Evolutionary conservation across 129 eudicot genomes (phyloP).

Genomic region (Calendula officinalis): DNA sequence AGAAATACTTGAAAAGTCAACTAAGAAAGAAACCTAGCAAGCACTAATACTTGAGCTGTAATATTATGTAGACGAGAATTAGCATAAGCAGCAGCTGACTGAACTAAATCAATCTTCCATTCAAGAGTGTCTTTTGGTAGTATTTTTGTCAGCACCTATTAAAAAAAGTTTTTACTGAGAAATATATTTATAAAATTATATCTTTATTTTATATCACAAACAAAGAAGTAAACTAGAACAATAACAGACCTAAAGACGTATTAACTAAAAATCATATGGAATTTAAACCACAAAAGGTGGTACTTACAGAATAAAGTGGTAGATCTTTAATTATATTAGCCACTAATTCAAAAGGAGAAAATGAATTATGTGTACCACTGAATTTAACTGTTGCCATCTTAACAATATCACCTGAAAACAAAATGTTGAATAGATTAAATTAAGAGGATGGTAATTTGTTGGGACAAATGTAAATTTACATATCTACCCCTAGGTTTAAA

Average conservation of each 20-base stretch:
- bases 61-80: conserved; percentile 66
- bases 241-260: not conserved
- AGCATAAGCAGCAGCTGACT: conserved; percentile 52
- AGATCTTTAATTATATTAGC: conserved; percentile 49
- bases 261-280: not conserved
- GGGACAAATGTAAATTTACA: not conserved
- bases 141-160: conserved; percentile 24
- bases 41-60: conserved; percentile 50
- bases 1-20: not conserved
- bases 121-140: conserved; percentile 45
- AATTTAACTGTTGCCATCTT: conserved; percentile 68
- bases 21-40: conserved; percentile 45
- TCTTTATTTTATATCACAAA: conserved; percentile 23
- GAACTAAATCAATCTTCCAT: conserved; percentile 58
- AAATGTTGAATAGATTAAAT: not conserved
- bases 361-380: conserved; percentile 24
- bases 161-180: not conserved
- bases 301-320: conserved; percentile 25
- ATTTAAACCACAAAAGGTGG: not conserved
- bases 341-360: conserved; percentile 25
- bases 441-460: conserved; percentile 1
- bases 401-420: conserved; percentile 64
- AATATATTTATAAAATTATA: not conserved
- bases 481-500: not conserved
- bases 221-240: conserved; percentile 31